phyloP scores from a whole-genome alignment of 257 asterid genomes.

The Ballota nigra region DNA sequence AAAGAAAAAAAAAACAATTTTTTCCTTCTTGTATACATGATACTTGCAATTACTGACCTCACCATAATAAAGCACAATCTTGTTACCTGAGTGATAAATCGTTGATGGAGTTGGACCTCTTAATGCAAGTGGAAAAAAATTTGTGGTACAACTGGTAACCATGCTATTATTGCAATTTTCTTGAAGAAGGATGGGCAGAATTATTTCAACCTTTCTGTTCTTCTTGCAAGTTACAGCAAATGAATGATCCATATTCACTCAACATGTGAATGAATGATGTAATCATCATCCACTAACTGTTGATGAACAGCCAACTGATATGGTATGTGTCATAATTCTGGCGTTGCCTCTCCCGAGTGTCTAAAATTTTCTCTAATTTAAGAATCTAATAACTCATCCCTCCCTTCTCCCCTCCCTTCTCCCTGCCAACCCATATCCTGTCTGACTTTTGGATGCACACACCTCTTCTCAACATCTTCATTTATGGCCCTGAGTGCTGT shows the following conservation, averaged over 20 bases:
- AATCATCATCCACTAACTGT: background rate
- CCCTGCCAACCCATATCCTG: background rate
- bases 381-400: background rate
- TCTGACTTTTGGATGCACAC: background rate
- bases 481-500: background rate
- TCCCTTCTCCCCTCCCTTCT: background rate
- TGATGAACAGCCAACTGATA: constrained; percentile 32
- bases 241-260: background rate
- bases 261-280: background rate
- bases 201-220: background rate
- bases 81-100: background rate
- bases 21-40: background rate
- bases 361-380: constrained; percentile 22
- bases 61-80: background rate
- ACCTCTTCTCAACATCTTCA: background rate
- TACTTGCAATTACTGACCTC: background rate
- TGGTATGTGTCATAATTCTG: constrained; percentile 65
- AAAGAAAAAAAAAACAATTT: background rate
- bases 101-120: background rate
- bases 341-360: constrained; percentile 83
- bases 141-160: background rate
- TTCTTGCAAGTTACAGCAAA: background rate
- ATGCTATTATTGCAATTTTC: background rate
- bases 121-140: background rate
- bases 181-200: background rate